Percentiles rank a stretch among this genome's conserved stretches.
Evolutionary conservation across 2,329 filamentous ascomycete genomes (phyloP).

Genomic region (Hirsutella thompsonii): DNA sequence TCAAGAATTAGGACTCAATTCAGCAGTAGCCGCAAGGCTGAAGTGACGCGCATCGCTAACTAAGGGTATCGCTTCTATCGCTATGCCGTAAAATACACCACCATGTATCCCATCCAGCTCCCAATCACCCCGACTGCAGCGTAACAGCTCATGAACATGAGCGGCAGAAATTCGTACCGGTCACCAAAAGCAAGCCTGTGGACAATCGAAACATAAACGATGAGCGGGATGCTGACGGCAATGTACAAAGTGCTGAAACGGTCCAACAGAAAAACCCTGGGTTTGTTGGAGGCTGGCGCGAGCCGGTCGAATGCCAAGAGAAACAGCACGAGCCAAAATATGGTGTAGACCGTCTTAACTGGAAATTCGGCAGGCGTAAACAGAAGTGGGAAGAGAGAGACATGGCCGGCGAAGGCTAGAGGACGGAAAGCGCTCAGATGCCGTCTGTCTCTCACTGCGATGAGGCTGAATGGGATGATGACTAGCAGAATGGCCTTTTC

Average conservation of each 20-base stretch:
- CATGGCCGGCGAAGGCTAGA: constrained; percentile 83
- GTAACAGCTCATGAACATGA: constrained; percentile 97
- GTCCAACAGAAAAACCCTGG: constrained; percentile 82
- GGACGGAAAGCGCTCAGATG: constrained; percentile 88
- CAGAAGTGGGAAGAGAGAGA: constrained; percentile 85
- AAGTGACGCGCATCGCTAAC: too few relatives aligned
- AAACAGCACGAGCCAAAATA: constrained; percentile 83
- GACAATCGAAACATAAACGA: constrained; percentile 75
- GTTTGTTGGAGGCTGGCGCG: constrained; percentile 66
- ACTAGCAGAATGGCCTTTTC: constrained; percentile 93
- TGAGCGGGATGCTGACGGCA: constrained; percentile 74
- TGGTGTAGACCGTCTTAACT: constrained; percentile 84
- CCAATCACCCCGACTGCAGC: constrained; percentile 88
- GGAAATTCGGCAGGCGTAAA: constrained; percentile 91
- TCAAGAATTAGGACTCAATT: too few relatives aligned
- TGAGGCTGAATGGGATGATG: constrained; percentile 87
- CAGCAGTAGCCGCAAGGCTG: too few relatives aligned
- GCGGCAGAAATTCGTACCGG: constrained; percentile 75
- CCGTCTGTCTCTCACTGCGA: constrained; percentile 78
- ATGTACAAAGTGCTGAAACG: constrained; percentile 86
- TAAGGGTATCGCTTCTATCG: too few relatives aligned
- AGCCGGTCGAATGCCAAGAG: constrained; percentile 76
- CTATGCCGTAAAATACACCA: constrained; percentile 67
- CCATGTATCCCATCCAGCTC: constrained; percentile 89
- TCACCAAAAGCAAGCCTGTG: constrained; percentile 77